Evolutionary conservation across 805 yeast species (phyloP).

Genomic region (Wickerhamomyces chambardii): DNA sequence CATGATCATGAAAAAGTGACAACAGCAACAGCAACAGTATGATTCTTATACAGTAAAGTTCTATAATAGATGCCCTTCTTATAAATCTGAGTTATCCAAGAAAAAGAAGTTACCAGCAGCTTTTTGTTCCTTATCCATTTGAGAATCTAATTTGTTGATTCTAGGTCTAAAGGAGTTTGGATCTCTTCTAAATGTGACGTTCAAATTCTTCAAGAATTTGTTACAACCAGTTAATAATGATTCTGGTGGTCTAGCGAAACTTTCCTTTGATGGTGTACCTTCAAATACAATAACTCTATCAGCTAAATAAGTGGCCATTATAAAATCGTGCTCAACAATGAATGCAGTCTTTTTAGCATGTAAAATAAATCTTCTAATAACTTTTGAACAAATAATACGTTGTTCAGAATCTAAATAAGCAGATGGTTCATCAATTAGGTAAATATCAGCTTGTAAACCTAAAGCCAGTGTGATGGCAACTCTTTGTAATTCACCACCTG

Average conservation of each 20-base stretch:
- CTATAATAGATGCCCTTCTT: conserved; percentile 9
- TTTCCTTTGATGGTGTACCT: conserved; percentile 83
- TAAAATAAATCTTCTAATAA: conserved; percentile 90
- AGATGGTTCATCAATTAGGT: conserved; percentile 97
- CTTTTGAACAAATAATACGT: conserved; percentile 98
- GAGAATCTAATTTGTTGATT: conserved; percentile 95
- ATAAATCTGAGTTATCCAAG: conserved; percentile 59
- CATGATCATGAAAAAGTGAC: no score
- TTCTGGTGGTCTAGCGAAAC: conserved; percentile 85
- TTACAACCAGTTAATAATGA: conserved; percentile 95
- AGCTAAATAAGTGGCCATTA: conserved; percentile 99
- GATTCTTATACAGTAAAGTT: no score
- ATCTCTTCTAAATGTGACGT: conserved; percentile 98
- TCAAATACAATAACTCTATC: conserved; percentile 98
- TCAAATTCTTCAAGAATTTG: conserved; percentile 90
- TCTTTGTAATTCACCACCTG: conserved; percentile 99
- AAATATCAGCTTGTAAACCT: conserved; percentile 93
- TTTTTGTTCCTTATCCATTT: conserved; percentile 99
- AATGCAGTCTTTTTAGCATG: conserved; percentile 99
- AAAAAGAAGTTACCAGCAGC: conserved; percentile 89
- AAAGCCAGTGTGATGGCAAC: conserved; percentile 94
- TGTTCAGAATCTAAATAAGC: conserved; percentile 99
- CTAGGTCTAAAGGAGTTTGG: conserved; percentile 98
- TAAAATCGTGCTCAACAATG: conserved; percentile 98
- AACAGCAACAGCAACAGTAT: background rate